Evolutionary conservation across 257 asterid genomes (phyloP), one percentile per base, ranked within the genome.

Genomic region (Przewalskia tangutica): DNA sequence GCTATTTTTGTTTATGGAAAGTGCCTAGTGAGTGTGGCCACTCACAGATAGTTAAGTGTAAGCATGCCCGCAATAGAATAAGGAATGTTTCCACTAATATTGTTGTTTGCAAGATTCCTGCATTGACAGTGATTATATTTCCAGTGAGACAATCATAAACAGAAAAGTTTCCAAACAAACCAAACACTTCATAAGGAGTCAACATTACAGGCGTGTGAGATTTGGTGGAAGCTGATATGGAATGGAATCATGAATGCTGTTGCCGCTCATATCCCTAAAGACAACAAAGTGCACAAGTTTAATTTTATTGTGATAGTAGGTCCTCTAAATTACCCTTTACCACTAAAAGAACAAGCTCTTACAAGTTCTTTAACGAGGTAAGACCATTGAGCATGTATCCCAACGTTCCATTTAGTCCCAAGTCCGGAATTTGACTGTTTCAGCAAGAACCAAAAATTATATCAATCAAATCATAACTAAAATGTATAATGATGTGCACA

Each of bases 41-140:
- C 99, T 93, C 88, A 96, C 98, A 96, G 81, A 86, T 93, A 93
- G 83, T 68, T 89, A 77, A 96, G 93, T 9, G 89, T 81, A 65
- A 85, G 77, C 90, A 96, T 91, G 63, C 76, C 63, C 75, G 90
- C 60, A 56, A 96, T 67, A 63, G 98, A 96, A 83, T 91, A 96
- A 34, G 99, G 99, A 84, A 96, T 83, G 82, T 78, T 89, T 76
- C 98, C 98, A 71, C 89, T 94, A 70, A 96, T 56, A 84, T 91
- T 93, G 89, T 96, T 96, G 83, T 84, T 87, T 80, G 97, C 98
- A 82, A 96, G 91, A 88, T 94, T 96, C 89, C 99, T 96, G 97
- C 84, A 89, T 48, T 79, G 34, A 79, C 65, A 86, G 17, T 36
- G 66, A 81, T 65, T 76, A 71, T 58, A 34, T 12, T 32, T 23